Evolutionary conservation across 2,329 filamentous ascomycete species (phyloP), one percentile per base, ranked within the genome.

Genomic region (Cercospora sp.): DNA sequence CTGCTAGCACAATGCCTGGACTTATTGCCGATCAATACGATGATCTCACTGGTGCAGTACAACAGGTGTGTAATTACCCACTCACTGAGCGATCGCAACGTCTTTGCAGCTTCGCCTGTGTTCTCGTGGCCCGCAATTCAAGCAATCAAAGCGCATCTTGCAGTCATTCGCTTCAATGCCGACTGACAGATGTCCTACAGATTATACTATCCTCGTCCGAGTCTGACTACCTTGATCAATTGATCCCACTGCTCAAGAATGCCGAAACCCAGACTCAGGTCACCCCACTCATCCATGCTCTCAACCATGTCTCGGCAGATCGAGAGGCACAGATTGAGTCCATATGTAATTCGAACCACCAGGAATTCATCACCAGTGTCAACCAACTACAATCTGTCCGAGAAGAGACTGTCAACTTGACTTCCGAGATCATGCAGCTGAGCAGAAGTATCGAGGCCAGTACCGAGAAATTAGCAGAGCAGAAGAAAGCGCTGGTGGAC

Each of bases 401-500:
- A 64, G 92, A 97, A 79, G 93, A 93, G 49, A 98, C 94, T 0
- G 93, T 97, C 49, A 86, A 88, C 57, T 83, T 99, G 76, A 98
- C 94, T 1, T 88, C 90, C 45, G 94, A 99, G 79, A 98, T 99
- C 67, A 83, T 99, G 70, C 88, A 92, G 74, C 85, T 99, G 66
- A 98, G 97, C 77, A 91, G 97, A 79, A 96, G 93, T 7, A 98
- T 99, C 65, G 94, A 98, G 81, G 86, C 90, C 58, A 98, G 94
- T 78, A 98, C 95, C 0, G 93, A 98, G 82, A 94, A 93, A 79
- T 85, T 99, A 40, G 94, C 94, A 0, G 91, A 92, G 76, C 94
- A 98, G 81, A 99, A 99, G 82, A 94, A 94, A 79, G 91, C 91
- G 1, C 84, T 99, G 34, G 95, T 99, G 28, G 93, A 98, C 76